A percentile compares a stretch with the other conserved stretches of the same genome.
phyloP scores from a whole-genome alignment of 768 basidiomycete genomes.

The Agaricus blazei region DNA sequence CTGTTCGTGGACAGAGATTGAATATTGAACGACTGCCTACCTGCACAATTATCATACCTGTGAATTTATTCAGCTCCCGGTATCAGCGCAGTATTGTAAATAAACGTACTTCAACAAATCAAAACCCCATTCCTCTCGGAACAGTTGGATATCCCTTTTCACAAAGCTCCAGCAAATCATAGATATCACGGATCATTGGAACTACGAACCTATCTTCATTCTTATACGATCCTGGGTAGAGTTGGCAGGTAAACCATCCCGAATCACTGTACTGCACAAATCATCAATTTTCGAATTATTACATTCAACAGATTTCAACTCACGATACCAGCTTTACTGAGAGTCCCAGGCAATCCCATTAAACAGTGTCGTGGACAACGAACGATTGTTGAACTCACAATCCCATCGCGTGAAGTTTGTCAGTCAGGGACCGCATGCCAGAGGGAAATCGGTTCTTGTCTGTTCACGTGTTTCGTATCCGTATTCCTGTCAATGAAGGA shows the following conservation, averaged over 20 bases:
- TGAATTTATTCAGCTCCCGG: background rate
- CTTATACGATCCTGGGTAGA: constrained; percentile 61
- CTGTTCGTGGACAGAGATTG: background rate
- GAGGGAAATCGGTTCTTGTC: constrained; percentile 48
- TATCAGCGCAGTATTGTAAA: background rate
- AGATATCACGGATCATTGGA: background rate
- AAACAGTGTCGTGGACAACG: background rate
- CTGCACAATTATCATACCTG: constrained; percentile 60
- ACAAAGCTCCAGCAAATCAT: background rate
- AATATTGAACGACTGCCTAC: constrained; percentile 22
- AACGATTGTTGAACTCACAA: constrained; percentile 34
- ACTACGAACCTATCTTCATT: constrained; percentile 48
- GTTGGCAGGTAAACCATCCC: constrained; percentile 63
- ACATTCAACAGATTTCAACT: constrained; percentile 13
- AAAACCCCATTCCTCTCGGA: constrained; percentile 58
- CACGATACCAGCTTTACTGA: constrained; percentile 60
- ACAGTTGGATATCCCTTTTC: constrained; percentile 48
- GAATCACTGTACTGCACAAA: constrained; percentile 55
- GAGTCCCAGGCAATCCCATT: background rate
- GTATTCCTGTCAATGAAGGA: background rate
- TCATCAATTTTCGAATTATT: background rate
- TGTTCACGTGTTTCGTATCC: constrained; percentile 14
- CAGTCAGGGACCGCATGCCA: constrained; percentile 54
- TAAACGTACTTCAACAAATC: constrained; percentile 22
- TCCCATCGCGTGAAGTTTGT: constrained; percentile 50